phyloP scores from a whole-genome alignment of 208 protist species.

The Trypanosomatidae sp. region DNA sequence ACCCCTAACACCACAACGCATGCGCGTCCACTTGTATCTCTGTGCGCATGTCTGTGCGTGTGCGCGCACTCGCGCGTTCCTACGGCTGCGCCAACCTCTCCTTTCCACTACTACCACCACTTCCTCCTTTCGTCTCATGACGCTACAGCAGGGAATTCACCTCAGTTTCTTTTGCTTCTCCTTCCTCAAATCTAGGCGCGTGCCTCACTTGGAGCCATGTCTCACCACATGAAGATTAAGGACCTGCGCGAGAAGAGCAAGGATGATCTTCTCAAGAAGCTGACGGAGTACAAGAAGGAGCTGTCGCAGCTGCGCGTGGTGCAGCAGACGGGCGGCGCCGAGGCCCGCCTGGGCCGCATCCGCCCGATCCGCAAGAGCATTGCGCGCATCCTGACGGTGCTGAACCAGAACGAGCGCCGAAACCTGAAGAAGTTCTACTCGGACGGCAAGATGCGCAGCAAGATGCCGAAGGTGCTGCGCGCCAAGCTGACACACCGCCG shows the following conservation, averaged over 20 bases:
- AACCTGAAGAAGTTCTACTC: conserved; percentile 95
- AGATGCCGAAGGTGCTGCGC: conserved; percentile 79
- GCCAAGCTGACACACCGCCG: conserved; percentile 88
- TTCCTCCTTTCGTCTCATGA: background rate
- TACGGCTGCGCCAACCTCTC: background rate
- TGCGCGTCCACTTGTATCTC: background rate
- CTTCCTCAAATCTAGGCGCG: background rate
- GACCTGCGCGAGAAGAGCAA: conserved; percentile 95
- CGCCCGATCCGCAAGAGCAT: conserved; percentile 97
- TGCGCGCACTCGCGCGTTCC: background rate
- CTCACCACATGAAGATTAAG: conserved; percentile 86
- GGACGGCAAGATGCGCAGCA: conserved; percentile 85
- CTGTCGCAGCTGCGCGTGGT: conserved; percentile 96
- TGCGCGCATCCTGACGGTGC: conserved; percentile 96
- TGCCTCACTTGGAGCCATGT: conserved; percentile 48
- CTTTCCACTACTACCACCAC: background rate
- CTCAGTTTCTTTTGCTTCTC: background rate
- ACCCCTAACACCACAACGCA: background rate
- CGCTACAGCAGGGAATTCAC: background rate
- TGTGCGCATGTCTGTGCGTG: background rate
- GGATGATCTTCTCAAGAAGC: conserved; percentile 96
- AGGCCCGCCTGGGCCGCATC: conserved; percentile 95
- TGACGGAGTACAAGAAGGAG: conserved; percentile 97
- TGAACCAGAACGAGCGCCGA: conserved; percentile 95
- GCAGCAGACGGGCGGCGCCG: conserved; percentile 93